Conservation (phyloP, 2,329 filamentous ascomycete genomes). For the Tolypocladium nubicola region DNA sequence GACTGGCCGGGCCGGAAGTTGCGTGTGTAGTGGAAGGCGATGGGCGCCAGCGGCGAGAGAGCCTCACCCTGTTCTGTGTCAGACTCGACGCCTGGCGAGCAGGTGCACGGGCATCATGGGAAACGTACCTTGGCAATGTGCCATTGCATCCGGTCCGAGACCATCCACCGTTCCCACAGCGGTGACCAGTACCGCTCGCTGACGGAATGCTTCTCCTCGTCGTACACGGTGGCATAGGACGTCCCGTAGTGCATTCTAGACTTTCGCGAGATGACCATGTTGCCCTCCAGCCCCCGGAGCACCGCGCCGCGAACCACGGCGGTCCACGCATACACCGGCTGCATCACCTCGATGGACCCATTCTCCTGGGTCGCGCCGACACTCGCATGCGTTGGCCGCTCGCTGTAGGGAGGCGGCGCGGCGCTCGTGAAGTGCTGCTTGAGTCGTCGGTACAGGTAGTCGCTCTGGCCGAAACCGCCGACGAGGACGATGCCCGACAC, state of each 20-base stretch:
- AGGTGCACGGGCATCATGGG: background rate
- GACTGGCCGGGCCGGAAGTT: constrained; percentile 75
- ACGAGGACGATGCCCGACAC: constrained; percentile 71
- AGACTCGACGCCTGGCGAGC: background rate
- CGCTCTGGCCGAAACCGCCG: constrained; percentile 71
- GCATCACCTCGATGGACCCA: constrained; percentile 65
- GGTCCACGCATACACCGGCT: constrained; percentile 74
- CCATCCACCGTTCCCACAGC: constrained; percentile 75
- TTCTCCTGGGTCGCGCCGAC: constrained; percentile 33
- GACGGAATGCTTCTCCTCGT: constrained; percentile 62
- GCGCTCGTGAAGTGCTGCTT: constrained; percentile 56
- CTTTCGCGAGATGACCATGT: constrained; percentile 66
- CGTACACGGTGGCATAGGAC: constrained; percentile 71
- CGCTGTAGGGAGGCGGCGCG: constrained; percentile 53
- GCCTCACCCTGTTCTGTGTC: constrained; percentile 50
- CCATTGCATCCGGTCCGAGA: constrained; percentile 76
- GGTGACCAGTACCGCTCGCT: constrained; percentile 70
- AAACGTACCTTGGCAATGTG: constrained; percentile 62
- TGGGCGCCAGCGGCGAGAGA: constrained; percentile 61
- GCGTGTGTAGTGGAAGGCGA: constrained; percentile 77
- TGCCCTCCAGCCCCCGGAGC: constrained; percentile 63
- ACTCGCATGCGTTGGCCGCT: constrained; percentile 56
- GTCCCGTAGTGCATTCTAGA: constrained; percentile 72
- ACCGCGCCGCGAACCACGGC: constrained; percentile 71
- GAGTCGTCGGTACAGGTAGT: constrained; percentile 62